Base-by-base conservation (phyloP, 2,329 filamentous ascomycete genomes). In the Emydomyces testavorans region DNA sequence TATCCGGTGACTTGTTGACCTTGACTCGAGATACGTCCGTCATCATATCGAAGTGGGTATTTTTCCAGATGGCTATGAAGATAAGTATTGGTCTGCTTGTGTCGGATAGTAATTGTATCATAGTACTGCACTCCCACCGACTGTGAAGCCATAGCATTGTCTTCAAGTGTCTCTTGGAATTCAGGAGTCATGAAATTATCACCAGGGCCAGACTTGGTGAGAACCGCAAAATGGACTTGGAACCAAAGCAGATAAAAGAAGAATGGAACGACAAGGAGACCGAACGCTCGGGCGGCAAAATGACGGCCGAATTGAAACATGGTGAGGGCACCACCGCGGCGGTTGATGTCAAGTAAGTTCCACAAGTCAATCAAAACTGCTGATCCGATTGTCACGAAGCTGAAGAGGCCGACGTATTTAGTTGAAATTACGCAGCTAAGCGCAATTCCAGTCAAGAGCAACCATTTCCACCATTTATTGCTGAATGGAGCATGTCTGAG, bases 161-260 rank as follows among this genome's bases (percentile, higher is more conserved):
- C 90, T 61, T 84, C 88, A 54, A 98, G 73, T 1, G 92, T 96
- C 71, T 94, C 89, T 71, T 98, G 92, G 72, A 98, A 98, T 61
- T 92, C 87, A 1, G 92, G 92, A 3, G 84, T 88, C 92, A 98
- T 98, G 71, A 98, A 98, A 61, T 96, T 90, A 62, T 98, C 92
- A 46, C 92, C 92, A 37, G 92, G 90, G 29, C 92, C 92, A 45
- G 92, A 96, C 51, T 82, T 78, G 56, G 72, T 83, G 53, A 98
- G 76, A 58, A 98, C 86, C 37, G 86, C 76, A 66, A 98, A 98
- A 71, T 98, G 92, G 24, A 98, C 89, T 75, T 98, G 92, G 81
- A 98, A 98, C 92, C 92, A 98, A 76, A 98, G 96, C 39, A 98
- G 78, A 68, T 98, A 98, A 69, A 98, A 93, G 61, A 96, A 74